These are phyloP conservation scores for Candida maesae DNA, from an alignment of 805 yeast species.

Conservation along the genomic window DNA sequence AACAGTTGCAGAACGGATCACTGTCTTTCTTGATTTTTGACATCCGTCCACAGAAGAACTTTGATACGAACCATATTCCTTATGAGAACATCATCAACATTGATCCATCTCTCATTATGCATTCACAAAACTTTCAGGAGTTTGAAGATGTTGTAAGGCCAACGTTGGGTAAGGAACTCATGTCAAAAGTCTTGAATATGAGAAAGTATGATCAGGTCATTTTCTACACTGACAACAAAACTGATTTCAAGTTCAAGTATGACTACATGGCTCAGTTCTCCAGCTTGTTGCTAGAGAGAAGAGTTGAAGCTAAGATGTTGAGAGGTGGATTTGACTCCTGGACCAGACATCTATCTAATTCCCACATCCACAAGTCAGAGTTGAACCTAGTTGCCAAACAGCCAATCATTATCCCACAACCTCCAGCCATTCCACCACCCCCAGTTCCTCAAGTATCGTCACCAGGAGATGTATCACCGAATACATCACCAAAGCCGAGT, in stretches of 20 bases:
- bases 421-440: constrained; percentile 28
- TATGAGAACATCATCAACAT: constrained; percentile 36
- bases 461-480: neutral
- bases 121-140: constrained; percentile 30
- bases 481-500: neutral
- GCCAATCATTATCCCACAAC: constrained; percentile 28
- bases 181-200: constrained; percentile 28
- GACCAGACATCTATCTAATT: constrained; percentile 32
- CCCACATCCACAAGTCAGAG: constrained; percentile 21
- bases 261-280: constrained; percentile 34
- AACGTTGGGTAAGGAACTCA: constrained; percentile 1
- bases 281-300: constrained; percentile 14
- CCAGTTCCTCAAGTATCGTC: constrained; percentile 4
- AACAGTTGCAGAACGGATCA: constrained; percentile 38
- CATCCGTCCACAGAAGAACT: constrained; percentile 33
- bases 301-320: constrained; percentile 26
- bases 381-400: constrained; percentile 25
- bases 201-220: constrained; percentile 34
- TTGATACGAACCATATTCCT: constrained; percentile 33
- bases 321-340: constrained; percentile 46
- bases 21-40: constrained; percentile 40
- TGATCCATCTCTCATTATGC: constrained; percentile 38
- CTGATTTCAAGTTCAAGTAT: constrained; percentile 28
- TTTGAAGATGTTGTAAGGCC: constrained; percentile 18
- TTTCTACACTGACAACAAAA: constrained; percentile 36